Conservation (phyloP, 306 rosid genomes). For the Pyrus bretschneideri region DNA sequence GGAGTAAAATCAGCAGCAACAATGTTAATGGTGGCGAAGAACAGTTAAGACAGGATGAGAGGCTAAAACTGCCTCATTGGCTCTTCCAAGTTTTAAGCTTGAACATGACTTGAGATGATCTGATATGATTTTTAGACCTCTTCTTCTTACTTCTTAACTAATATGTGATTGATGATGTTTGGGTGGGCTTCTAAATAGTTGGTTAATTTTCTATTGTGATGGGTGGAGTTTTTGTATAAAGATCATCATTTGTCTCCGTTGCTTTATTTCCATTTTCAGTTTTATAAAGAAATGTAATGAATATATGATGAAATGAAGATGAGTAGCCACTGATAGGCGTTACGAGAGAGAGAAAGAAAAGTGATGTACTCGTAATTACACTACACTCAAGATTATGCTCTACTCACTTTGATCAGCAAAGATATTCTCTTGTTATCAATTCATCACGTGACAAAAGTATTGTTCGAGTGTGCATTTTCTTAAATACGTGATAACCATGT, state of each 20-base stretch:
- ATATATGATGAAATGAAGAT: neutral
- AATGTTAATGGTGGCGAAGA: slow-evolving; percentile 29
- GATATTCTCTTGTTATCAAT: neutral
- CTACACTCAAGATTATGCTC: neutral
- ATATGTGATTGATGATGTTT: slow-evolving; percentile 39
- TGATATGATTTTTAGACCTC: slow-evolving; percentile 21
- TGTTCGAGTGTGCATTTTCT: no score
- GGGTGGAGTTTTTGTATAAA: slow-evolving; percentile 39
- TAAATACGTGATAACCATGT: neutral
- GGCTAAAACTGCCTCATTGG: slow-evolving; percentile 59
- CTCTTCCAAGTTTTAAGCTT: slow-evolving; percentile 58
- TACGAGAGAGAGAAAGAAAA: no score
- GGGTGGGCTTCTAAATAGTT: slow-evolving; percentile 12
- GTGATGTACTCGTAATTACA: neutral
- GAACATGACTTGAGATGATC: slow-evolving; percentile 39
- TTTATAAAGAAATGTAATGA: neutral
- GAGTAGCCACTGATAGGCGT: neutral
- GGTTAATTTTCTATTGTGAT: slow-evolving; percentile 10
- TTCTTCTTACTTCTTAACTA: slow-evolving; percentile 20
- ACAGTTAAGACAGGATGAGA: slow-evolving; percentile 42
- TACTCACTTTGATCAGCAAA: neutral
- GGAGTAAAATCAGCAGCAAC: slow-evolving; percentile 16
- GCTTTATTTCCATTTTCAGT: neutral
- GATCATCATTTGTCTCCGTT: neutral
- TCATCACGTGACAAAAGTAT: no score